phyloP scores from a whole-genome alignment of 148 eudicot species.

The Polygonum maritimum region DNA sequence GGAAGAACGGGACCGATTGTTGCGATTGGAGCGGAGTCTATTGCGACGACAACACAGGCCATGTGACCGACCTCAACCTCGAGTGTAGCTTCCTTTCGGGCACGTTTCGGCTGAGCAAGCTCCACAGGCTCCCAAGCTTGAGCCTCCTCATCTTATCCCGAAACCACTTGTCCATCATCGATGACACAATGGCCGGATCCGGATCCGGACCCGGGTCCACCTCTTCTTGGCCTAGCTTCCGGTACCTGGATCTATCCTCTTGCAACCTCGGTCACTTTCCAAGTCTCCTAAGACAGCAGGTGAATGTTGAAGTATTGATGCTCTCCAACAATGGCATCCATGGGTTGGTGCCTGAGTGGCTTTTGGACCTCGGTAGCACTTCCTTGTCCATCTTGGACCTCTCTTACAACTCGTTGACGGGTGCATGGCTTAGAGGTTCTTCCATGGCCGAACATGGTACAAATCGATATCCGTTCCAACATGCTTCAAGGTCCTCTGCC shows the following conservation, averaged over 20 bases:
- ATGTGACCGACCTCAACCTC: neutral
- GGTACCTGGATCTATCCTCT: neutral
- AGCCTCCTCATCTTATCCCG: neutral
- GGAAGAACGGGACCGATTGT: constrained; percentile 24
- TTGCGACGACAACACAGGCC: neutral
- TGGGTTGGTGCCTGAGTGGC: neutral
- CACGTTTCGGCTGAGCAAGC: constrained; percentile 1
- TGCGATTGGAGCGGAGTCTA: constrained; percentile 27
- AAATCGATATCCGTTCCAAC: constrained; percentile 20
- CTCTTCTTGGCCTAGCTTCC: neutral
- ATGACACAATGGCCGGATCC: too few species aligned
- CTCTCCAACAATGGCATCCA: constrained; percentile 16
- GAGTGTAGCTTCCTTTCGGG: constrained; percentile 1
- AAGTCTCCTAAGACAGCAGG: neutral
- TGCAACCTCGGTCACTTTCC: constrained; percentile 18
- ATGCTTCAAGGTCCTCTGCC: constrained; percentile 25
- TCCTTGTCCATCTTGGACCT: neutral
- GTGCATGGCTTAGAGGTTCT: constrained; percentile 6
- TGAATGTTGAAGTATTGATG: neutral
- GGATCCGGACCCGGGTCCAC: neutral
- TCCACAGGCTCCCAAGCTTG: constrained; percentile 12
- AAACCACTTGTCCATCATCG: constrained; percentile 1
- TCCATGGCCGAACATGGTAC: constrained; percentile 3
- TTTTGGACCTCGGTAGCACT: neutral
- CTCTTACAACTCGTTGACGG: constrained; percentile 22